Conservation (phyloP, 345 rosid genomes). For the Syzygium jambos region DNA sequence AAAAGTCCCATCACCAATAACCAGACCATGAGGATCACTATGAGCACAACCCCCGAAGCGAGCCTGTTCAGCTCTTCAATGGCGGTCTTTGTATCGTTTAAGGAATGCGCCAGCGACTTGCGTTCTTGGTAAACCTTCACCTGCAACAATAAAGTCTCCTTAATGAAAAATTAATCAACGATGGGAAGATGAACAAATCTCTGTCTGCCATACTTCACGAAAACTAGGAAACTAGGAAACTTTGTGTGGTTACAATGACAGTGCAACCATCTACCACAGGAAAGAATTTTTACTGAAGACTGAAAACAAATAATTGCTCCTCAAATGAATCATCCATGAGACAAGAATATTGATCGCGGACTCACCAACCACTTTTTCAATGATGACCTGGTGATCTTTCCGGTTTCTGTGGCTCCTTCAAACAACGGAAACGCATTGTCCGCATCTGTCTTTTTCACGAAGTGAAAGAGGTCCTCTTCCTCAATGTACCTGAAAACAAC, state of each 20-base stretch:
- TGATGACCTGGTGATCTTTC: conserved; percentile 8
- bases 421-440: conserved; percentile 31
- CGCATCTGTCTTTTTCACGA: conserved; percentile 45
- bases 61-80: conserved; percentile 54
- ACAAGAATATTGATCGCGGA: neutral
- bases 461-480: conserved; percentile 51
- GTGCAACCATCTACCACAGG: neutral
- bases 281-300: neutral
- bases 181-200: neutral
- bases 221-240: neutral
- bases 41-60: conserved; percentile 18
- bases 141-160: conserved; percentile 6
- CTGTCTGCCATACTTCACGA: neutral
- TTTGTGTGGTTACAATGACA: neutral
- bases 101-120: conserved; percentile 41
- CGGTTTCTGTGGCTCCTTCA: conserved; percentile 43
- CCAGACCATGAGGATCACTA: conserved; percentile 27
- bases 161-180: too few relatives aligned
- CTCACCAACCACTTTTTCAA: conserved; percentile 54
- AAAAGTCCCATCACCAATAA: conserved; percentile 37
- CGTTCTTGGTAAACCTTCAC: conserved; percentile 45
- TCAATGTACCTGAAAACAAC: conserved; percentile 33
- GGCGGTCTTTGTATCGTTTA: conserved; percentile 54
- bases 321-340: neutral
- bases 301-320: neutral